Evolutionary conservation across 768 basidiomycete species (phyloP).

Genomic region (Termitomyces sp.): DNA sequence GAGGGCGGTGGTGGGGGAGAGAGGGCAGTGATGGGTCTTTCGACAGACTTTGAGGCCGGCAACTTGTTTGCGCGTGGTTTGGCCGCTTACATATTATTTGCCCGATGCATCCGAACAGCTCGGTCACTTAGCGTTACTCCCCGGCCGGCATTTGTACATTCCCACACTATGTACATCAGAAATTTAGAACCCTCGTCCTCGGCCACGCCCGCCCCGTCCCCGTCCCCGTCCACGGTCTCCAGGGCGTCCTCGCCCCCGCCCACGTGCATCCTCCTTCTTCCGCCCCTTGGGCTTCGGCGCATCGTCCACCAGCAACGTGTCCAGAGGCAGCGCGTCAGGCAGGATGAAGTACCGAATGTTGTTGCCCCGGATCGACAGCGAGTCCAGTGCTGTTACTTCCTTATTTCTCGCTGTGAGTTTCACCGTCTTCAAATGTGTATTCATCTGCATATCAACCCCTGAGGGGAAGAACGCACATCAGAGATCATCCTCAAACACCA

Average conservation of each 20-base stretch:
- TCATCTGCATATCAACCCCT: constrained; percentile 99
- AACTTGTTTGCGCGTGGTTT: constrained; percentile 34
- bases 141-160: constrained; percentile 3
- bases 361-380: constrained; percentile 93
- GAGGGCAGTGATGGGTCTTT: constrained; percentile 11
- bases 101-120: constrained; percentile 21
- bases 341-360: constrained; percentile 96
- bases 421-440: constrained; percentile 96
- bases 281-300: constrained; percentile 92
- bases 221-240: constrained; percentile 54
- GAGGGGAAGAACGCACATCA: neutral
- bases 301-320: constrained; percentile 96
- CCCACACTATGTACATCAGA: constrained; percentile 4
- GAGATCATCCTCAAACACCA: constrained; percentile 1
- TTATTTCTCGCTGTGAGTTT: constrained; percentile 94
- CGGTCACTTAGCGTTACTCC: constrained; percentile 16
- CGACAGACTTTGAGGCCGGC: constrained; percentile 22
- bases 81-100: constrained; percentile 28
- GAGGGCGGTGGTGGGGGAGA: constrained; percentile 12
- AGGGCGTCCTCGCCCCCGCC: constrained; percentile 52
- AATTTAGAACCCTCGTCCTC: constrained; percentile 29
- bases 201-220: constrained; percentile 40
- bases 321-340: constrained; percentile 95
- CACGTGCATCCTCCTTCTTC: constrained; percentile 83
- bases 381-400: constrained; percentile 82